Evolutionary conservation across 2,329 filamentous ascomycete genomes (phyloP), one percentile per base, ranked within the genome.

Genomic region (Lachnellula suecica): DNA sequence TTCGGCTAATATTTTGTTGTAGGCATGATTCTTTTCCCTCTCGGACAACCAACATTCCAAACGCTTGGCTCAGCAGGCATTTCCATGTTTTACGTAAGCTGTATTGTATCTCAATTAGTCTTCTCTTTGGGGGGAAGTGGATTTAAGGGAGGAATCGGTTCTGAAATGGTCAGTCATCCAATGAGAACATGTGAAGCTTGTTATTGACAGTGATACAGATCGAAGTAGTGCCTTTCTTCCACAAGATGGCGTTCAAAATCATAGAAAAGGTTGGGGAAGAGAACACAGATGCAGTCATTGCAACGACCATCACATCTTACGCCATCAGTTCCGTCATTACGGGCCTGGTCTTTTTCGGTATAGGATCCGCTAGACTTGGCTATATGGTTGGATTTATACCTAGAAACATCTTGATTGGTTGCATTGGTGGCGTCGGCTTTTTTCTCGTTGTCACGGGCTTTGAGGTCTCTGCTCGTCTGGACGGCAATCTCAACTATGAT

Each of bases 11-110:
- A 34, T 43, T 11, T 40, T 31, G 13, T 17, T 31, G 13, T 38
- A 85, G 84, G 89, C 62, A 94, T 96, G 88, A 96, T 97, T 64
- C 74, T 99, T 11, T 99, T 99, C 60, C 94, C 94, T 0, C 78
- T 99, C 0, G 92, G 93, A 6, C 88, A 89, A 57, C 84, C 89
- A 7, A 81, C 96, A 19, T 99, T 99, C 68, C 83, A 87, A 24
- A 81, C 87, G 57, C 82, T 97, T 6, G 94, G 93, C 2, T 87
- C 93, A 1, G 93, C 96, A 51, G 94, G 94, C 22, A 96, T 99
- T 51, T 96, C 94, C 1, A 97, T 99, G 72, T 99, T 97, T 74
- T 99, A 97, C 69, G 89, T 99, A 61, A 97, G 92, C 77, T 97
- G 92, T 52, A 96, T 99, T 58, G 82, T 97, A 37, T 89, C 94